Evolutionary conservation across 2,329 filamentous ascomycete genomes (phyloP).

Genomic region (Botryotinia globosa): DNA sequence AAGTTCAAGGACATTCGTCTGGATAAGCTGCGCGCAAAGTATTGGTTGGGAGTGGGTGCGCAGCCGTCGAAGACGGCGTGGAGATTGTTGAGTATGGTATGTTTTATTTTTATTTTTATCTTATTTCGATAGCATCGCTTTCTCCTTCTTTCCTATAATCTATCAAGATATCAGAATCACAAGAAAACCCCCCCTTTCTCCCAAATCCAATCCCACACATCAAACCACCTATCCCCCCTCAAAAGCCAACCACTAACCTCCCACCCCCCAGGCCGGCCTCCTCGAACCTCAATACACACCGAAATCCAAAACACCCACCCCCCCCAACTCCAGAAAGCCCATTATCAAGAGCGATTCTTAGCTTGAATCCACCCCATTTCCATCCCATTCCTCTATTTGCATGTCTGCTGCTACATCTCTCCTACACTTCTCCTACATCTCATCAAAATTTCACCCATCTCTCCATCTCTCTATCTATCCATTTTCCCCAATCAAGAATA

Average conservation of each 20-base stretch:
- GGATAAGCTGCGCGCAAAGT: slow-evolving; percentile 76
- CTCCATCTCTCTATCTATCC: no score
- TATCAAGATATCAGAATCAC: no score
- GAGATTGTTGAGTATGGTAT: slow-evolving; percentile 79
- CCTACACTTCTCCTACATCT: no score
- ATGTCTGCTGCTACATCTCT: no score
- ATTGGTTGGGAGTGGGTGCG: slow-evolving; percentile 96
- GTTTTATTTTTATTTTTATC: slow-evolving; percentile 22
- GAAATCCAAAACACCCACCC: neutral
- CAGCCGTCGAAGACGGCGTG: slow-evolving; percentile 90
- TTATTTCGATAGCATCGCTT: no score
- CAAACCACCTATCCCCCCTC: neutral
- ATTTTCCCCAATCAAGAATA: no score
- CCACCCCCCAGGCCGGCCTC: neutral
- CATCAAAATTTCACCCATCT: no score
- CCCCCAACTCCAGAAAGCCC: neutral
- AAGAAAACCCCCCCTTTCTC: no score
- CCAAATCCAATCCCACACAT: no score
- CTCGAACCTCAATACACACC: slow-evolving; percentile 6
- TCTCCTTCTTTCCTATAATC: no score
- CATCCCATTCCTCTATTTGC: no score
- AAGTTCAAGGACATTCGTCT: slow-evolving; percentile 90
- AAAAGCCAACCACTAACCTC: neutral
- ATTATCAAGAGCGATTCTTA: neutral
- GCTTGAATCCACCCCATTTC: no score